phyloP scores from a whole-genome alignment of 2,329 filamentous ascomycete species.

The Colletotrichum sp. region DNA sequence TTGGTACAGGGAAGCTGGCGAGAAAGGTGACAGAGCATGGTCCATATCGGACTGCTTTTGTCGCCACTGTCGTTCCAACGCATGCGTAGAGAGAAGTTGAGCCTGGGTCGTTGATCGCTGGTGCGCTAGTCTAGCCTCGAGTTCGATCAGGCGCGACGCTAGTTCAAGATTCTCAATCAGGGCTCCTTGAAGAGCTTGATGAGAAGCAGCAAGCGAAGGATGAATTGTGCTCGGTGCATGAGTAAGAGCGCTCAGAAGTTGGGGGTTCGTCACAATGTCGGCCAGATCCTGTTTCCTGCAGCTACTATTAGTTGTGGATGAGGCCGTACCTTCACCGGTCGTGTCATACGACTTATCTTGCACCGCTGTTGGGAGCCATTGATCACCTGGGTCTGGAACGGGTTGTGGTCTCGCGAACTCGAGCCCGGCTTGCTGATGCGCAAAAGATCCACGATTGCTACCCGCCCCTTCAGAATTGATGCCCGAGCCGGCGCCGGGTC shows the following conservation, averaged over 20 bases:
- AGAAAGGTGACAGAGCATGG: constrained; percentile 80
- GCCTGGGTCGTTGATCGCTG: constrained; percentile 77
- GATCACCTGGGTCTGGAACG: constrained; percentile 65
- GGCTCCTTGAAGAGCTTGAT: constrained; percentile 66
- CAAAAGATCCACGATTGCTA: background rate
- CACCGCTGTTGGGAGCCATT: constrained; percentile 79
- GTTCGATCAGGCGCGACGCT: constrained; percentile 64
- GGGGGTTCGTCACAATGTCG: constrained; percentile 66
- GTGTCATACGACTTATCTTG: constrained; percentile 76
- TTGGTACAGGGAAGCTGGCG: constrained; percentile 85
- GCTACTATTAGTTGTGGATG: background rate
- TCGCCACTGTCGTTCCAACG: constrained; percentile 90
- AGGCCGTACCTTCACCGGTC: constrained; percentile 34
- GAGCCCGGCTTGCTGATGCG: background rate
- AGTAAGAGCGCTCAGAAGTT: constrained; percentile 76
- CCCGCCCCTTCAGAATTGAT: constrained; percentile 21
- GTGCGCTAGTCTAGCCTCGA: constrained; percentile 61
- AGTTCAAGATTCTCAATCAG: constrained; percentile 76
- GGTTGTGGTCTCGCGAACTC: constrained; percentile 32
- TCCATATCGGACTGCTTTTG: constrained; percentile 91
- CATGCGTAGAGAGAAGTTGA: constrained; percentile 81
- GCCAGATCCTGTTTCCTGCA: constrained; percentile 79
- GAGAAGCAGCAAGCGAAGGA: constrained; percentile 71
- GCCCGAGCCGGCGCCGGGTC: background rate
- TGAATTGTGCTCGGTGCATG: constrained; percentile 71